A percentile compares a stretch with the other conserved stretches of the same genome.
Evolutionary conservation across 139 green algal species (phyloP).

Genomic region (Chlamydomonas sp.): DNA sequence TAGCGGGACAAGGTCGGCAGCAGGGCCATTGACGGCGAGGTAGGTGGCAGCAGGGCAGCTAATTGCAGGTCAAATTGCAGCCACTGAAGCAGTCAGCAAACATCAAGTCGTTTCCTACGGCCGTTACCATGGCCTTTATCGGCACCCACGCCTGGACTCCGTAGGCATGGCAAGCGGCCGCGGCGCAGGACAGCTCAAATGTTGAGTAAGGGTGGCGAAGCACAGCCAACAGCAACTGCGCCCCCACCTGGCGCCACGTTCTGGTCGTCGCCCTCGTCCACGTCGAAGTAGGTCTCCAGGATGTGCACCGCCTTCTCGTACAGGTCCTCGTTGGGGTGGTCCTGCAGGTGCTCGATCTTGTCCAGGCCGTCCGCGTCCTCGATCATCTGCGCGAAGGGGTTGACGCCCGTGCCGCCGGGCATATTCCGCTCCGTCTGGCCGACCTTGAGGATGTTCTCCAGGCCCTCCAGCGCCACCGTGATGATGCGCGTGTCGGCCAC

Average conservation of each 20-base stretch:
- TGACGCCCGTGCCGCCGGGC: slow-evolving; percentile 65
- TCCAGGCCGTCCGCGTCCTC: slow-evolving; percentile 98
- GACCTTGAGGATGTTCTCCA: slow-evolving; percentile 99
- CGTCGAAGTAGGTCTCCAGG: slow-evolving; percentile 94
- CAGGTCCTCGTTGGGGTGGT: slow-evolving; percentile 92
- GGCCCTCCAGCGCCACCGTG: slow-evolving; percentile 96
- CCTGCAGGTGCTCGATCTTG: slow-evolving; percentile 98
- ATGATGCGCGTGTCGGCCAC: slow-evolving; percentile 94
- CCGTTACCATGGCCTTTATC: too few relatives aligned
- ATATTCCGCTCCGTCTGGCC: slow-evolving; percentile 65
- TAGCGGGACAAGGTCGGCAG: background rate
- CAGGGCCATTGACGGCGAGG: background rate
- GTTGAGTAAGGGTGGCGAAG: too few relatives aligned
- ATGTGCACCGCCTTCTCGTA: slow-evolving; percentile 98
- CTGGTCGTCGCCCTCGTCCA: slow-evolving; percentile 97
- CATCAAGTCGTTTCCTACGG: too few relatives aligned
- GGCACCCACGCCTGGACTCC: too few relatives aligned
- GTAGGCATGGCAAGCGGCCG: background rate
- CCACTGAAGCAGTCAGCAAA: too few relatives aligned
- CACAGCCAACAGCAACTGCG: background rate
- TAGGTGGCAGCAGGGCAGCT: background rate
- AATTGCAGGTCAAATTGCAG: too few relatives aligned
- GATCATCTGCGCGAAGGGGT: slow-evolving; percentile 90
- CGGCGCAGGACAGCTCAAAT: too few relatives aligned
- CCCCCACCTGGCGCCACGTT: slow-evolving; percentile 84